Evolutionary conservation across 768 basidiomycete species (phyloP), one percentile per base, ranked within the genome.

Genomic region (Asterophora parasitica): DNA sequence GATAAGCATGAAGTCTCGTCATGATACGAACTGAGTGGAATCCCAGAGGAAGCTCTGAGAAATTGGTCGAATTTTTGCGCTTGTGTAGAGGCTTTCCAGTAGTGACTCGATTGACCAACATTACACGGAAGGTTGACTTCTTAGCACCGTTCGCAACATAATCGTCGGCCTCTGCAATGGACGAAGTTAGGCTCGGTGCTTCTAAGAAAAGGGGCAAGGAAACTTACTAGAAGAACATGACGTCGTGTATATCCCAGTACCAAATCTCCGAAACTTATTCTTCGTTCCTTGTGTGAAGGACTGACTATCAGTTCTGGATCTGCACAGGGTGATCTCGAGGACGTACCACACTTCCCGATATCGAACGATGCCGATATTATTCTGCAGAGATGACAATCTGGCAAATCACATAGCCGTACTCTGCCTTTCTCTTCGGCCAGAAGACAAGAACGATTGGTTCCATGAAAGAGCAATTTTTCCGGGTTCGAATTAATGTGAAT

Each of bases 241-340:
- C 11, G 81, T 81, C 1, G 79, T 80, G 58, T 85, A 86, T 35
- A 86, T 83, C 3, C 83, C 84, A 5, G 69, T 71, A n/a, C 83
- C 83, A 59, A 86, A 85, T 51, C 83, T 65, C 44, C 75, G 74
- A 54, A 82, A 82, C 30, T 76, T 74, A 57, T 83, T 71, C 55
- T 79, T 78, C 31, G 69, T 65, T 7, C 81, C 78, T 81, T 33
- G n/a, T 38, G 44, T 2, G 7, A 2, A n/a, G 17, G 8, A 26
- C 42, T 20, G 8, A 26, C 42, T 20, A 27, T 49, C 40, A 54
- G 43, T 23, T 20, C 28, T 17, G 46, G 26, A 40, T 42, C 19
- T n/a, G 17, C 36, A 8, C 16, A 13, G 19, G 20, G 3, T 12
- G 2, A 9, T 31, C 8, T 35, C 5, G n/a, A 36, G 37, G 10